Conservation (phyloP, 2,329 filamentous ascomycete genomes). For the Chaetothyriales sp. region DNA sequence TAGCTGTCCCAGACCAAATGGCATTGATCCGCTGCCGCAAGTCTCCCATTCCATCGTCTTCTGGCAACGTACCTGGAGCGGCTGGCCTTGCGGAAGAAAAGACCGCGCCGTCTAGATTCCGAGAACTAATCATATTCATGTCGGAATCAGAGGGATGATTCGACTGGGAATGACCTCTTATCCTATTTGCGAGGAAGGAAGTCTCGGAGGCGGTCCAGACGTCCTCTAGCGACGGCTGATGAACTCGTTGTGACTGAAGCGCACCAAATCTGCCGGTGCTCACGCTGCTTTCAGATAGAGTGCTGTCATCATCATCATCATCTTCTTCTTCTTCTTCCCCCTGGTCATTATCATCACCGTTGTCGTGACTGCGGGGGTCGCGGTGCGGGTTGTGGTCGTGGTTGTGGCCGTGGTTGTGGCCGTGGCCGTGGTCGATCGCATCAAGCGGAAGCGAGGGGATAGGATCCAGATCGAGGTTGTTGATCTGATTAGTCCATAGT, state of each 20-base stretch:
- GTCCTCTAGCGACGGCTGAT: background rate
- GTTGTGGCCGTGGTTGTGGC: constrained; percentile 11
- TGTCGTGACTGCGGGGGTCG: constrained; percentile 14
- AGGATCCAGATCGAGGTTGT: constrained; percentile 12
- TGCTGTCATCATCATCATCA: background rate
- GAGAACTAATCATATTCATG: background rate
- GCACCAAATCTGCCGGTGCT: background rate
- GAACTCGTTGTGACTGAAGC: background rate
- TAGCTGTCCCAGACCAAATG: constrained; percentile 48
- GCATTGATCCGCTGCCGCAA: constrained; percentile 52
- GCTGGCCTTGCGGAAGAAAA: constrained; percentile 11
- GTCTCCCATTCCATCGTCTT: constrained; percentile 62
- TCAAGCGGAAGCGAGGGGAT: constrained; percentile 17
- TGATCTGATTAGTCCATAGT: constrained; percentile 17
- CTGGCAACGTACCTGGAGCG: constrained; percentile 38
- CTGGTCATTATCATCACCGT: constrained; percentile 9
- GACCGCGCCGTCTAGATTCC: background rate
- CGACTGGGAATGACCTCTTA: constrained; percentile 12
- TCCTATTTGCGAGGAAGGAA: constrained; percentile 4
- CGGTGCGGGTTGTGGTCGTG: constrained; percentile 1
- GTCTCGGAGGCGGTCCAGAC: background rate
- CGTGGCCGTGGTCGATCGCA: constrained; percentile 10
- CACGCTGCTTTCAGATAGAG: background rate
- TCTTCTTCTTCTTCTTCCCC: no score
- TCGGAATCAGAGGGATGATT: constrained; percentile 7